Evolutionary conservation across 2,329 filamentous ascomycete species (phyloP).

Genomic region (Sporothrix pseudoabietina): DNA sequence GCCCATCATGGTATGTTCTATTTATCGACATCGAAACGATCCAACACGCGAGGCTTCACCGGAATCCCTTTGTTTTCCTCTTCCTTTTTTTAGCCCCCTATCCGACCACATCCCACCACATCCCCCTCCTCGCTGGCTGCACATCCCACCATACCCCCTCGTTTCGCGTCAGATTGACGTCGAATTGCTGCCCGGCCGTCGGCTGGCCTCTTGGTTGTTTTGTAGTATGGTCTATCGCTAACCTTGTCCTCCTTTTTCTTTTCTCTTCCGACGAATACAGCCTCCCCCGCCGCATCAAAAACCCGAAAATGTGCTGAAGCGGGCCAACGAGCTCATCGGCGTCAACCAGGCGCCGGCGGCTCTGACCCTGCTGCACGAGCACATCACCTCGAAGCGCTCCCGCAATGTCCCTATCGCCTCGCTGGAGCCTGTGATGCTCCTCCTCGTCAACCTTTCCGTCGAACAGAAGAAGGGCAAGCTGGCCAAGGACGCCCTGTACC

Average conservation of each 20-base stretch:
- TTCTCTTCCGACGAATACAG: conserved; percentile 43
- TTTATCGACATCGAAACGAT: not conserved
- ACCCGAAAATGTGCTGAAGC: conserved; percentile 98
- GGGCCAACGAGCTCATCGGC: conserved; percentile 97
- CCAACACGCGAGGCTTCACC: not conserved
- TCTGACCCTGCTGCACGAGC: conserved; percentile 93
- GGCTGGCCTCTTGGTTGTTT: not conserved
- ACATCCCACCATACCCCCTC: conserved; percentile 12
- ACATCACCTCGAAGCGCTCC: conserved; percentile 97
- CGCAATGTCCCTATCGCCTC: conserved; percentile 96
- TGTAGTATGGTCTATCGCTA: conserved; percentile 25
- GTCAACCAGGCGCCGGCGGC: conserved; percentile 92
- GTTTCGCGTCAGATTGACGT: conserved; percentile 12
- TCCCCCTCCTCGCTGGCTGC: conserved; percentile 5
- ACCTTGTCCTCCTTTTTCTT: conserved; percentile 26
- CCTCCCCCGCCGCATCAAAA: conserved; percentile 96
- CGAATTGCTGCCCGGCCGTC: not conserved
- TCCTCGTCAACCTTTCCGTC: conserved; percentile 94
- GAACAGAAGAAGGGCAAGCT: conserved; percentile 98
- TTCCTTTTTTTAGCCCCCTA: not conserved
- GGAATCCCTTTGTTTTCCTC: not conserved
- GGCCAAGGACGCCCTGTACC: conserved; percentile 97
- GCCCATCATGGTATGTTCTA: conserved; percentile 52
- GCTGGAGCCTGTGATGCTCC: conserved; percentile 96
- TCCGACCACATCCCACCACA: not conserved